Base-by-base conservation (phyloP, 2,329 filamentous ascomycete genomes). In the Fusarium sp. region DNA sequence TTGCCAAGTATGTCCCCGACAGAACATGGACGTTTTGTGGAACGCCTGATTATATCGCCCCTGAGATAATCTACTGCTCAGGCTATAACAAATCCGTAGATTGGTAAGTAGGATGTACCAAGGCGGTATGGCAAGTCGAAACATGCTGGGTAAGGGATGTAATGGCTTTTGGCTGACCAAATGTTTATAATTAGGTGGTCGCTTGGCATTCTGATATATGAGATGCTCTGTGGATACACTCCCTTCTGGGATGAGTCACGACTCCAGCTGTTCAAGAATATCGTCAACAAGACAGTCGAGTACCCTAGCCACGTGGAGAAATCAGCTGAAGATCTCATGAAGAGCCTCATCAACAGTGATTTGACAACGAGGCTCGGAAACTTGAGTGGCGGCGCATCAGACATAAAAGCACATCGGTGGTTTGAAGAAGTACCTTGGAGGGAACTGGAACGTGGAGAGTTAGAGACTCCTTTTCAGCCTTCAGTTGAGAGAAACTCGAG, bases 251-350 rank as follows among this genome's bases (percentile, higher is more conserved):
- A 98, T 76, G 92, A 91, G 70, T 96, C 92, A 35, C 94, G 94
- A 3, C 96, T 98, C 87, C 97, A 97, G 79, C 98, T 99, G 73
- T 98, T 98, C 80, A 94, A 98, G 81, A 98, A 99, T 76, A 98
- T 99, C 72, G 85, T 98, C 64, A 93, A 92, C 73, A 94, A 93
- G 56, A 89, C 91, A 70, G 91, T 98, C 77, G 97, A 97, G 80
- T 98, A 97, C 76, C 95, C 95, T 48, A 89, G 91, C 5, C 98
- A 98, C 76, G 91, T 99, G 72, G 92, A 97, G 74, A 88, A 90
- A 1, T 94, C 98, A 74, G 95, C 94, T 0, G 93, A 96, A 74
- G 91, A 98, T 76, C 83, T 99, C 55, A 86, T 99, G 34, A 90
- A 94, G 73, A 90, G 92, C 70, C 84, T 98, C 69, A 97, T 99